phyloP scores from a whole-genome alignment of 1,139 yeast species.

The Pichia sp. region DNA sequence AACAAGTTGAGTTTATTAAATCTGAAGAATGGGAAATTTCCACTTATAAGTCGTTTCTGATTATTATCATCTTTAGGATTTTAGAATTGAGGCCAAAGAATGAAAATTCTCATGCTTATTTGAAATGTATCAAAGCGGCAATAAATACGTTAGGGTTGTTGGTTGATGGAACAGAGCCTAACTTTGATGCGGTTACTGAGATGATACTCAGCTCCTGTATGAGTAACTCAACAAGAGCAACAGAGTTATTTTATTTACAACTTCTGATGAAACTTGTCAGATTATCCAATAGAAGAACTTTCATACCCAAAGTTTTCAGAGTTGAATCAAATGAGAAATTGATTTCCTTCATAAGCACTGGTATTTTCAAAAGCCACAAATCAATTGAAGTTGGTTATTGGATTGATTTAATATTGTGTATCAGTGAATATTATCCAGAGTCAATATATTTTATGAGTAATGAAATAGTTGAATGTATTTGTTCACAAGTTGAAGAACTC shows the following conservation, averaged over 20 bases:
- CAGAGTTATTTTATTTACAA: slow-evolving; percentile 14
- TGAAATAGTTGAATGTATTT: slow-evolving; percentile 41
- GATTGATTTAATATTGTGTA: slow-evolving; percentile 18
- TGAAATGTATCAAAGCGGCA: slow-evolving; percentile 26
- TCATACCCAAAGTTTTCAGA: slow-evolving; percentile 12
- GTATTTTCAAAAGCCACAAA: slow-evolving; percentile 16
- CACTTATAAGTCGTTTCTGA: slow-evolving; percentile 50
- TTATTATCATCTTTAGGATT: slow-evolving; percentile 41
- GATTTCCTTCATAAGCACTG: slow-evolving; percentile 18
- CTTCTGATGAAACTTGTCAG: slow-evolving; percentile 17
- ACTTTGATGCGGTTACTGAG: slow-evolving; percentile 34
- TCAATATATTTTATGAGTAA: slow-evolving; percentile 41
- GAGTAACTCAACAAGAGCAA: not conserved
- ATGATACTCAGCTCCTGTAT: not conserved
- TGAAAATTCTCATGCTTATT: slow-evolving; percentile 23
- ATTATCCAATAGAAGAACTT: slow-evolving; percentile 16
- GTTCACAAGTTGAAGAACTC: slow-evolving; percentile 33
- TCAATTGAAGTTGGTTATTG: slow-evolving; percentile 19
- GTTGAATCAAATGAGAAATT: slow-evolving; percentile 7
- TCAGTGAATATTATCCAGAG: slow-evolving; percentile 20
- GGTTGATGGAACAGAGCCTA: slow-evolving; percentile 48
- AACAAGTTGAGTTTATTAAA: slow-evolving; percentile 29
- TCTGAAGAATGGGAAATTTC: slow-evolving; percentile 46
- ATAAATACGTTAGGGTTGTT: slow-evolving; percentile 38
- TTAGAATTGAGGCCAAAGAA: slow-evolving; percentile 26